phyloP scores from a whole-genome alignment of 2,329 filamentous ascomycete genomes.

The Aureobasidium sp. region DNA sequence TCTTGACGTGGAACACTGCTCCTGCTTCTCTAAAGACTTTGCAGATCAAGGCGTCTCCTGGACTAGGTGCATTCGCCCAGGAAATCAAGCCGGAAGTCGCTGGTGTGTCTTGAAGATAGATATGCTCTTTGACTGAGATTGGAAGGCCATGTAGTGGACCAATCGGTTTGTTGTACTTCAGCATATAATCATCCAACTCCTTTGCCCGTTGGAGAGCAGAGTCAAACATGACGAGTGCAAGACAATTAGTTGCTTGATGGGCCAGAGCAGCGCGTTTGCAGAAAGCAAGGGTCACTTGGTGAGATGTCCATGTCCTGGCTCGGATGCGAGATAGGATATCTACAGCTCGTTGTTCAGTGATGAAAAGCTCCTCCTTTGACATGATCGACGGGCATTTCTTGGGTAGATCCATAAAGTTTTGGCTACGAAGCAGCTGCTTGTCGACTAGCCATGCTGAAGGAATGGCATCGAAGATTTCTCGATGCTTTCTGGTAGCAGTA shows the following conservation, averaged over 20 bases:
- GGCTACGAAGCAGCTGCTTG: neutral
- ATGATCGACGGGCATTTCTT: neutral
- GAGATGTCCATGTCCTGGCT: slow-evolving; percentile 35
- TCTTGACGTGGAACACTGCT: slow-evolving; percentile 44
- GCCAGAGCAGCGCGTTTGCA: slow-evolving; percentile 46
- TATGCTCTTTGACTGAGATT: slow-evolving; percentile 60
- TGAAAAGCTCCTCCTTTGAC: slow-evolving; percentile 9
- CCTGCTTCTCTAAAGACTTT: slow-evolving; percentile 39
- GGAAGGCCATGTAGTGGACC: slow-evolving; percentile 60
- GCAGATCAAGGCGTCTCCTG: slow-evolving; percentile 44
- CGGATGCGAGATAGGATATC: neutral
- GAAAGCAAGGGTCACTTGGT: slow-evolving; percentile 42
- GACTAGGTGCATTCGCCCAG: slow-evolving; percentile 50
- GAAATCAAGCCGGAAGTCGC: slow-evolving; percentile 47
- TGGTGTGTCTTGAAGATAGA: slow-evolving; percentile 45
- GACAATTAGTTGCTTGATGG: slow-evolving; percentile 48
- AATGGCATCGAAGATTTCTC: slow-evolving; percentile 8
- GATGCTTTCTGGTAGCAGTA: slow-evolving; percentile 1
- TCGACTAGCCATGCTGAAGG: neutral
- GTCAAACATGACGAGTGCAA: slow-evolving; percentile 47
- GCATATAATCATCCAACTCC: slow-evolving; percentile 43
- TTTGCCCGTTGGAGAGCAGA: slow-evolving; percentile 43
- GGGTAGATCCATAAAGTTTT: neutral
- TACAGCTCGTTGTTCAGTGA: slow-evolving; percentile 13
- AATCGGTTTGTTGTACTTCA: slow-evolving; percentile 34